Evolutionary conservation across 83 land plant genomes (phyloP), one percentile per base, ranked within the genome.

Genomic region (Larix sibirica): DNA sequence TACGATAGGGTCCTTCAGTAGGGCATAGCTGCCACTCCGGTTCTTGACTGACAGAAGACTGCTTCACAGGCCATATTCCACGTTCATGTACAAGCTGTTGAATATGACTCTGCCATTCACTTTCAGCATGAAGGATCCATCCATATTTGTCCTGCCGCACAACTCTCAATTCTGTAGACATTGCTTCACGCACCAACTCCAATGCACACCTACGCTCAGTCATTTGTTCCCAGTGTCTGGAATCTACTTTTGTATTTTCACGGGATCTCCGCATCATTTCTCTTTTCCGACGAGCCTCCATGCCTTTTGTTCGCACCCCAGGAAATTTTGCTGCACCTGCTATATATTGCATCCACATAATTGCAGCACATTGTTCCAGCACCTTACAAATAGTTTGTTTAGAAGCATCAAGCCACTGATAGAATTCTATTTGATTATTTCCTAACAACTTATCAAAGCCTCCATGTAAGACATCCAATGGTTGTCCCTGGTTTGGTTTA

Each of bases 121-220:
- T 93, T 81, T 98, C 99, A 64, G 99, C 99, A 87, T 98, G 99
- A n/a, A 98, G 93, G 77, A 98, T 95, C 99, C 99, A 98, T 58
- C 99, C 99, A 89, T 96, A 98, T 79, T 96, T 98, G 84, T 95
- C 98, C 79, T 98, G 99, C 23, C 99, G 94, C 65, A 98, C 81
- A 40, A 90, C 92, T 84, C 99, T 87, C 65, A 98, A 80, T 88
- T 95, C 97, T 75, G 97, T 94, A 20, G 96, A 87, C 94, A 95
- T 87, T 42, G 91, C 85, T 80, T 98, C 99, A 69, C 99, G 94
- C 65, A 93, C 89, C 81, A 88, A 62, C 28, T 98, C 99, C 75
- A 95, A 91, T n/a, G 92, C 99, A 86, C 81, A 90, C 70, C 99
- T 89, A 17, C 95, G 81, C 69, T 95, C 97, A 85, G 83, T 86